These are phyloP conservation scores for Hypoxylon sp. DNA, from an alignment of 2,329 filamentous ascomycete genomes.

Conservation along the genomic window DNA sequence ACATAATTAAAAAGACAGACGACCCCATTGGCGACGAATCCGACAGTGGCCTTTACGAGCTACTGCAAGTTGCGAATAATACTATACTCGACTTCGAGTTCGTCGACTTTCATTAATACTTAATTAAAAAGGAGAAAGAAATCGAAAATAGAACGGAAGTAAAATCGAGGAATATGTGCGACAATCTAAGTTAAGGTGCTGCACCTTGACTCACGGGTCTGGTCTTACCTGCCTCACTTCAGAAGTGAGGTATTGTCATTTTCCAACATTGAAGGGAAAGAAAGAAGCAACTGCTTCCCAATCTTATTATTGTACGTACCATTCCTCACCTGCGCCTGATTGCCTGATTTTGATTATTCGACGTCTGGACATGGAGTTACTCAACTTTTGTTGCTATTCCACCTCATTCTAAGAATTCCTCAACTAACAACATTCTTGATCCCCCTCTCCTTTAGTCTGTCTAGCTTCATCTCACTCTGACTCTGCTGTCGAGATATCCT, in stretches of 20 bases:
- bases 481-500: constrained; percentile 8
- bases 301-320: constrained; percentile 1
- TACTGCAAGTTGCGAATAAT: constrained; percentile 3
- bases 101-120: background rate
- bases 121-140: background rate
- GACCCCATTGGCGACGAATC: constrained; percentile 40
- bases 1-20: constrained; percentile 42
- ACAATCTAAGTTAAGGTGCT: constrained; percentile 21
- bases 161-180: constrained; percentile 3
- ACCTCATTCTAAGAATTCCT: constrained; percentile 5
- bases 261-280: constrained; percentile 24
- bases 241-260: constrained; percentile 21
- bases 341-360: background rate
- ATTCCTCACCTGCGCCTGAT: background rate
- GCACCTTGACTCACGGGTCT: background rate
- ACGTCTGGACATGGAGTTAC: no score
- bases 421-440: constrained; percentile 13
- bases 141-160: background rate
- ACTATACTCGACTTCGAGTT: background rate
- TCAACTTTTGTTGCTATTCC: constrained; percentile 1
- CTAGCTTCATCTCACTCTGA: background rate
- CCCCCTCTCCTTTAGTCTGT: constrained; percentile 5
- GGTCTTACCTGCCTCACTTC: constrained; percentile 25
- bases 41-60: constrained; percentile 29
- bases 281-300: constrained; percentile 14